Evolutionary conservation across 148 eudicot species (phyloP).

Genomic region (Chenopodium formosanum): DNA sequence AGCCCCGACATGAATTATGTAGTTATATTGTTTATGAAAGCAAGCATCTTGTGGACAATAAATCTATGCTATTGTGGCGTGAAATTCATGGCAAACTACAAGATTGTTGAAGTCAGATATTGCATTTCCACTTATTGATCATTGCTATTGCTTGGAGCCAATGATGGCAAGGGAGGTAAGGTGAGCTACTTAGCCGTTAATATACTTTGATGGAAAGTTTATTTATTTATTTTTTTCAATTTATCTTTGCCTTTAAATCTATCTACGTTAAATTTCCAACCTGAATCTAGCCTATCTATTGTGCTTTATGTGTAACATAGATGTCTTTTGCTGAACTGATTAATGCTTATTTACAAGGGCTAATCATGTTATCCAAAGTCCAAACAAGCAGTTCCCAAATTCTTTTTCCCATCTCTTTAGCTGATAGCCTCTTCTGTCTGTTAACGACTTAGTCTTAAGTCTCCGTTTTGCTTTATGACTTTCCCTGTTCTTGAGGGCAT

Average conservation of each 20-base stretch:
- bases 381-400: not conserved
- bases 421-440: not conserved
- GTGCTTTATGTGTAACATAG: not conserved
- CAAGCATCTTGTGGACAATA: conserved; percentile 41
- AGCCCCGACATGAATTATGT: conserved; percentile 55
- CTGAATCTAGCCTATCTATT: not conserved
- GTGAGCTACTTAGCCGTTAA: not conserved
- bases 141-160: not conserved
- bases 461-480: not conserved
- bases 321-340: not conserved
- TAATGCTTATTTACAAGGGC: not conserved
- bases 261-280: not conserved
- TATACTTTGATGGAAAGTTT: not conserved
- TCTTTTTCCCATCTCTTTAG: not conserved
- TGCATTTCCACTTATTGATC: not conserved
- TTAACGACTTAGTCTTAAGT: not conserved
- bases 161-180: not conserved
- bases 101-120: conserved; percentile 16
- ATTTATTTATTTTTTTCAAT: not conserved
- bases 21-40: conserved; percentile 48
- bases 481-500: not conserved
- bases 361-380: not conserved
- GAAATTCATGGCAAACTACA: conserved; percentile 56
- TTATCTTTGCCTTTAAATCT: not conserved
- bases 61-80: conserved; percentile 49